Evolutionary conservation across 164 flowering plant genomes (phyloP), one percentile per base, ranked within the genome.

Genomic region (Malania oleifera): DNA sequence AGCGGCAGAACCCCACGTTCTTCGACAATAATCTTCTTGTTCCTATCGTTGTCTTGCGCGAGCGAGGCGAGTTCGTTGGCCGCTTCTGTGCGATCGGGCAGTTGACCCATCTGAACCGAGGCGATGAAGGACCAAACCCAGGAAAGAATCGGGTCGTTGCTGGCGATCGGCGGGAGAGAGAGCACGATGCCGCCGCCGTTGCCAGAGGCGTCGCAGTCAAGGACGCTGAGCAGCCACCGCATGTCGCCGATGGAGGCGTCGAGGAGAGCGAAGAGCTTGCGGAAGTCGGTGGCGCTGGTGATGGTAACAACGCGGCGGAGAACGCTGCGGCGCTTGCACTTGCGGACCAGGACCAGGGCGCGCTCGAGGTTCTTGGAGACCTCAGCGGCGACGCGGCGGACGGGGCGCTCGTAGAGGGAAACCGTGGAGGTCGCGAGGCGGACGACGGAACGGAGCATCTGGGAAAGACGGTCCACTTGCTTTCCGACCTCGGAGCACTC

Each of bases 401-500:
- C 54, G 0, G 76, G 79, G 17, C 71, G 73, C 41, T 75, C 79
- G 67, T 75, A 75, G 35, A 72, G 39, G 0, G 57, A 51, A 40
- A 60, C 62, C 3, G 65, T 23, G 2, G 68, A 18, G 45, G 56
- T 18, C 25, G 69, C 49, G 51, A 71, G 27, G 1, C 79, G 79
- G 31, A 64, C 72, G 24, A 52, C 46, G 27, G 27, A 15, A 1
- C 74, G 69, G 15, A 75, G 70, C 73, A 61, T 63, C n/a, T 59
- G 67, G 4, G 57, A 23, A n/a, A 75, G 62, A 11, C 74, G 71
- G 0, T 81, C 89, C 20, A 65, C 83, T 5, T 70, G 77, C 62
- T 71, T 77, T 0, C 56, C 80, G 0, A 85, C 71, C 28, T 78
- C 84, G 17, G 61, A 52, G 67, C 86, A 86, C 57, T 89, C 95